Base-by-base conservation (phyloP, 2,329 filamentous ascomycete species). In the Harringtonia aguacate region DNA sequence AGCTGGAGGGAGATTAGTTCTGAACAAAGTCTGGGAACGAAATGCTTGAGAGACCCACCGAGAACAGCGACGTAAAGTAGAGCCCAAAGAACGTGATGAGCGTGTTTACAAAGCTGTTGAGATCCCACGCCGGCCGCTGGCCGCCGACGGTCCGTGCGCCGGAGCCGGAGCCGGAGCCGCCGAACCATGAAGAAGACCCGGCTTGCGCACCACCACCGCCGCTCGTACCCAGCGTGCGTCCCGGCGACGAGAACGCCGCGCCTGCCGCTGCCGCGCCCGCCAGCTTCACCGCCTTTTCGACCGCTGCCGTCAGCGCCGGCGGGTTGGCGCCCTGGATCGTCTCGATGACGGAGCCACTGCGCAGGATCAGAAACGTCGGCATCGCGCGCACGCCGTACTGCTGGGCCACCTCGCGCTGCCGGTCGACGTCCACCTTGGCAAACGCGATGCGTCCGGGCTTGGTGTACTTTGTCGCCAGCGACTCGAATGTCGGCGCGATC, bases 351-450 rank as follows among this genome's bases (percentile, higher is more conserved):
- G 74, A 70, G 55, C 82, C 81, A 58, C 77, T 79, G 66, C 86
- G 83, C 72, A 87, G 89, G 63, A 97, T 80, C 61, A 95, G 77
- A 66, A 98, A 97, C 42, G 92, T 97, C 7, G 92, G 92, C 80
- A 94, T 89, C 51, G 87, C 86, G 56, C 79, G 79, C 59, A 97
- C 81, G 55, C 78, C 75, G 67, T 95, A 86, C 53, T 79, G 72
- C 56, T 79, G 73, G 13, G 88, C 78, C 51, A 97, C 81, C 46
- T 83, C 77, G 52, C 80, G 73, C 62, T 94, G 87, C 53, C 73
- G 71, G 58, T 95, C 89, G 58, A 89, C 86, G 69, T 97, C 83
- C 68, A 97, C 79, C 67, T 95, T 97, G 58, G 79, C 81, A 61
- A 97, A 98, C 38, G 86, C 84, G 56, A 97, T 84, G 58, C 80